Conservation (phyloP, 2,329 filamentous ascomycete genomes). For the Parascedosporium putredinis region DNA sequence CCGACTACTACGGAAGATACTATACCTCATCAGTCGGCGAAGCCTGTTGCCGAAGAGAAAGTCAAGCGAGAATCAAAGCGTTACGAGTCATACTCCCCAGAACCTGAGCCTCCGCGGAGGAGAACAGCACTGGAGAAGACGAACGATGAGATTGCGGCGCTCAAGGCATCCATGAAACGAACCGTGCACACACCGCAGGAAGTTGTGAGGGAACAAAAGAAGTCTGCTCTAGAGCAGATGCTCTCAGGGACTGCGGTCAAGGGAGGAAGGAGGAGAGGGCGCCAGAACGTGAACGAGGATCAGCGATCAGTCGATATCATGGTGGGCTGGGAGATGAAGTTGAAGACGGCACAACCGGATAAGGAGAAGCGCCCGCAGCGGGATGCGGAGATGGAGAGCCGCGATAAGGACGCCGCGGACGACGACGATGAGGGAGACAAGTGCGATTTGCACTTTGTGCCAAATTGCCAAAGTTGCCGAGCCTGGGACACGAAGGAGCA, state of each 20-base stretch:
- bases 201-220: slow-evolving; percentile 46
- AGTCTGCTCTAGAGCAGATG: slow-evolving; percentile 61
- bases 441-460: slow-evolving; percentile 93
- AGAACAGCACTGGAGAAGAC: slow-evolving; percentile 55
- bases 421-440: slow-evolving; percentile 60
- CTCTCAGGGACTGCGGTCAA: slow-evolving; percentile 61
- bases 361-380: slow-evolving; percentile 21
- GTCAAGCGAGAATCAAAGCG: slow-evolving; percentile 11
- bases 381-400: slow-evolving; percentile 19
- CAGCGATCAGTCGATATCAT: slow-evolving; percentile 59
- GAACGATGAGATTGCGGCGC: slow-evolving; percentile 68
- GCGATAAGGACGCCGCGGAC: slow-evolving; percentile 12
- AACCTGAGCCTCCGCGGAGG: slow-evolving; percentile 14
- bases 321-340: slow-evolving; percentile 67
- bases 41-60: neutral
- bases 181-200: slow-evolving; percentile 35
- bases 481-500: slow-evolving; percentile 59
- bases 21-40: neutral
- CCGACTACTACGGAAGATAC: slow-evolving; percentile 1
- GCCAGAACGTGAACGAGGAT: slow-evolving; percentile 46
- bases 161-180: slow-evolving; percentile 74
- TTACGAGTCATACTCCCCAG: slow-evolving; percentile 8
- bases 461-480: slow-evolving; percentile 84
- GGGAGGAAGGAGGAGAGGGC: slow-evolving; percentile 57
- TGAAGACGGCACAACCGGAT: slow-evolving; percentile 44